A percentile compares a stretch with the other conserved stretches of the same genome.
These are phyloP conservation scores for Vicia faba DNA, from an alignment of 306 rosid genomes.

Conservation along the genomic window DNA sequence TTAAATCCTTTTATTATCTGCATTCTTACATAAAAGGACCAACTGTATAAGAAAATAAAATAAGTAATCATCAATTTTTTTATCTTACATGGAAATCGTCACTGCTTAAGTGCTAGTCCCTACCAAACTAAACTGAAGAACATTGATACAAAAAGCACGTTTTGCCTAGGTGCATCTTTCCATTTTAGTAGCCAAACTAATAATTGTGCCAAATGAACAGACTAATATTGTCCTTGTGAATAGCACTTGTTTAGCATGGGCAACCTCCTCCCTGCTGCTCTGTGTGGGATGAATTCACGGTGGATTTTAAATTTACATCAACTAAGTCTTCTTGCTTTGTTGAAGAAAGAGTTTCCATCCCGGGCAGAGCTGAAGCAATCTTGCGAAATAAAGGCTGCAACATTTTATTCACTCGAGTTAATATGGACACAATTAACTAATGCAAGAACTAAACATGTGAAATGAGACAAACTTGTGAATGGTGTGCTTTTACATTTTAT, in stretches of 20 bases:
- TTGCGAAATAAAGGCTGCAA: conserved; percentile 86
- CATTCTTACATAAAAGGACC: conserved; percentile 32
- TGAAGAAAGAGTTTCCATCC: conserved; percentile 89
- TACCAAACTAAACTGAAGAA: conserved; percentile 32
- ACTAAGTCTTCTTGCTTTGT: conserved; percentile 93
- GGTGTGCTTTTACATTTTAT: background rate
- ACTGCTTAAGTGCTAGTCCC: conserved; percentile 16
- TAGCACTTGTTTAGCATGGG: conserved; percentile 69
- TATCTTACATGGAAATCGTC: conserved; percentile 26
- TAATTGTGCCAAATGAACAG: conserved; percentile 24
- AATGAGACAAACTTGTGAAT: conserved; percentile 14
- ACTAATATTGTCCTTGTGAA: conserved; percentile 35
- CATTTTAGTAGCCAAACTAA: conserved; percentile 27
- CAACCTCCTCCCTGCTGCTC: conserved; percentile 97
- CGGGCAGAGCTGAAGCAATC: conserved; percentile 92
- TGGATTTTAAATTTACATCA: conserved; percentile 82
- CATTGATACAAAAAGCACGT: conserved; percentile 34
- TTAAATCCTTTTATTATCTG: conserved; percentile 8
- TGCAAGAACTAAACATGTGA: background rate
- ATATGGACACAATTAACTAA: conserved; percentile 1
- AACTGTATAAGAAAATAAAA: conserved; percentile 19
- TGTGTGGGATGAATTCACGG: conserved; percentile 64
- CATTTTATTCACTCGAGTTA: conserved; percentile 29
- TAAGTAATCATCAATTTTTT: background rate
- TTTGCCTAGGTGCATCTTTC: conserved; percentile 26